These are phyloP conservation scores for Exidia glandulosa DNA, from an alignment of 768 basidiomycete genomes.

Conservation along the genomic window DNA sequence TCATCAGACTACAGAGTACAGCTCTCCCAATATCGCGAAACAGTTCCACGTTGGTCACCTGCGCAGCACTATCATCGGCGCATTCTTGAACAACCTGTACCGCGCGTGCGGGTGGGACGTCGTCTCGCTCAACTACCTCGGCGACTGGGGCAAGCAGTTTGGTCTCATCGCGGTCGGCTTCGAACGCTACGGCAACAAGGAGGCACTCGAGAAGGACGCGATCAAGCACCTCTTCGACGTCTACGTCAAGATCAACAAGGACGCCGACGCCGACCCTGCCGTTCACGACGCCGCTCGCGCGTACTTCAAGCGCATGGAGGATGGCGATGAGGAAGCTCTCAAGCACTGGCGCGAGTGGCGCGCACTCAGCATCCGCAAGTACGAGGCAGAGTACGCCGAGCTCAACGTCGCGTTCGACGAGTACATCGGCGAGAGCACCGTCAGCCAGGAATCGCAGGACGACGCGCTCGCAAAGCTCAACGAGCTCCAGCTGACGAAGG, in stretches of 20 bases:
- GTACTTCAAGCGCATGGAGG: conserved; percentile 94
- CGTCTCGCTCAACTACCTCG: conserved; percentile 85
- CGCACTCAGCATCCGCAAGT: conserved; percentile 80
- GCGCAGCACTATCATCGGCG: conserved; percentile 97
- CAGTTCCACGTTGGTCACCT: conserved; percentile 97
- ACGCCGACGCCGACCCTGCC: conserved; percentile 57
- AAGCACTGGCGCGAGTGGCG: conserved; percentile 91
- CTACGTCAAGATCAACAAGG: conserved; percentile 89
- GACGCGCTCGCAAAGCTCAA: conserved; percentile 57
- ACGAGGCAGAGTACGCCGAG: conserved; percentile 75
- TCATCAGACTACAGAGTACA: conserved; percentile 55
- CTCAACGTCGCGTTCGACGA: conserved; percentile 87
- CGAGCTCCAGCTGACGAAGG: conserved; percentile 57
- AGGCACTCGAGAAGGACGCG: conserved; percentile 72
- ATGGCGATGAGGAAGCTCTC: conserved; percentile 72
- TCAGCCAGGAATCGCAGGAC: conserved; percentile 62
- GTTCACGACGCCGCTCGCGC: conserved; percentile 68
- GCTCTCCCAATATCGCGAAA: conserved; percentile 95
- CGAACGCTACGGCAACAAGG: conserved; percentile 81
- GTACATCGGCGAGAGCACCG: conserved; percentile 83
- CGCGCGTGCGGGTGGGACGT: conserved; percentile 90
- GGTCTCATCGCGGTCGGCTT: conserved; percentile 86
- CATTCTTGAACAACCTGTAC: conserved; percentile 84
- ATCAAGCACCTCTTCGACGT: conserved; percentile 93
- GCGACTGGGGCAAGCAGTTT: conserved; percentile 97